Conservation (phyloP, 2,329 filamentous ascomycete species). For the Aspergillus niger region DNA sequence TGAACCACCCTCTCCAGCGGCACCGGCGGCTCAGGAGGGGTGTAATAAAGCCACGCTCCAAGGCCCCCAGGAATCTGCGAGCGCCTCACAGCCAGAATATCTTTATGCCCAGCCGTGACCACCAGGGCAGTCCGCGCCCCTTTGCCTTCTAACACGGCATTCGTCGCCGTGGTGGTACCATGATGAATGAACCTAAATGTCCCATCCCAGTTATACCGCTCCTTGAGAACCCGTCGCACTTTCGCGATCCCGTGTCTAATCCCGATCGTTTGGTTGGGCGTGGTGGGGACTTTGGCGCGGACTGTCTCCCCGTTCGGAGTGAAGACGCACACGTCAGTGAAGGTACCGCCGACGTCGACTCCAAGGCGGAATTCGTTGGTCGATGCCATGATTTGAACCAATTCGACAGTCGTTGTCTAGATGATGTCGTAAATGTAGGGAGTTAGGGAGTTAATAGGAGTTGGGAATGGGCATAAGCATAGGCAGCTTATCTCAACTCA, state of each 20-base stretch:
- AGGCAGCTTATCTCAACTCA: not conserved
- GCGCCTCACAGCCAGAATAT: constrained; percentile 49
- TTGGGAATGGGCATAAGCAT: no score
- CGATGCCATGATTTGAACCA: not conserved
- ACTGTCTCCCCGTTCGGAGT: constrained; percentile 48
- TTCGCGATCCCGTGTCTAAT: constrained; percentile 50
- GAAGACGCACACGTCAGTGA: constrained; percentile 53
- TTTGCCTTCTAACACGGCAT: constrained; percentile 54
- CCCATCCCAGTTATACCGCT: constrained; percentile 46
- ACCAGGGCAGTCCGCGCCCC: constrained; percentile 51
- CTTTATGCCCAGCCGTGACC: constrained; percentile 53
- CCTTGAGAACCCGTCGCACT: constrained; percentile 42
- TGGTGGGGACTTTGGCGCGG: constrained; percentile 51
- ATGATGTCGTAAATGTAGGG: not conserved
- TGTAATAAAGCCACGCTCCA: constrained; percentile 53
- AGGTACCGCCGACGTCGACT: constrained; percentile 43
- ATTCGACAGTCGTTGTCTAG: not conserved
- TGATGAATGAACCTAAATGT: constrained; percentile 54
- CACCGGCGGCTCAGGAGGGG: constrained; percentile 51
- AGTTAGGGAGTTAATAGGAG: not conserved
- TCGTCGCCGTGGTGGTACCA: constrained; percentile 54
- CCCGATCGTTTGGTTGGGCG: constrained; percentile 51
- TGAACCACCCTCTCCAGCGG: constrained; percentile 53
- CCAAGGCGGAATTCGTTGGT: constrained; percentile 22
- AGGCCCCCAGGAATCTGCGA: constrained; percentile 56